phyloP scores from a whole-genome alignment of 1,139 yeast genomes.

The Candida anutae region DNA sequence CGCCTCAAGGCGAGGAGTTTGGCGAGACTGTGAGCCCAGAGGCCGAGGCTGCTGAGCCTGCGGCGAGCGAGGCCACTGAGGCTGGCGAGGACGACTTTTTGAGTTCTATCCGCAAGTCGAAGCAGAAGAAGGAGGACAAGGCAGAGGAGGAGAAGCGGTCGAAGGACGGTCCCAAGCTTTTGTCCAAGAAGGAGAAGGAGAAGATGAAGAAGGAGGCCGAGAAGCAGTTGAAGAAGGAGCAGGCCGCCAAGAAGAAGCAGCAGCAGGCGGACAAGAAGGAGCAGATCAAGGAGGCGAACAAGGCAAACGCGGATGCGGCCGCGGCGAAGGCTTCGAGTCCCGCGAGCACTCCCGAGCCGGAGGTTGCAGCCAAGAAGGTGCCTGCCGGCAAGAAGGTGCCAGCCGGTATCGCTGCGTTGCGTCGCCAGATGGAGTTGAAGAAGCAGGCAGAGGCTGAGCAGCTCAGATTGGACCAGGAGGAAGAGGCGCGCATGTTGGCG shows the following conservation, averaged over 20 bases:
- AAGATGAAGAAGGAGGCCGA: conserved; percentile 96
- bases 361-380: conserved; percentile 26
- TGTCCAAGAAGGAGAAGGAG: conserved; percentile 95
- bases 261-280: conserved; percentile 54
- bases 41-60: conserved; percentile 24
- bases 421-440: conserved; percentile 78
- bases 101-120: conserved; percentile 72
- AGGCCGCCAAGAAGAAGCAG: conserved; percentile 76
- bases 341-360: conserved; percentile 9
- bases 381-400: conserved; percentile 63
- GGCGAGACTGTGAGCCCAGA: conserved; percentile 26
- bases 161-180: conserved; percentile 60
- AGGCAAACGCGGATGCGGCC: conserved; percentile 46
- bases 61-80: conserved; percentile 28
- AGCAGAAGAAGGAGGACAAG: conserved; percentile 60
- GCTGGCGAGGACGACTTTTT: conserved; percentile 61
- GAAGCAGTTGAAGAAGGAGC: conserved; percentile 87
- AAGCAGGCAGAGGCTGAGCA: conserved; percentile 77
- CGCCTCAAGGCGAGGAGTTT: conserved; percentile 50
- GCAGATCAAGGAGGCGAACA: conserved; percentile 58
- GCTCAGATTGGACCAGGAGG: conserved; percentile 58
- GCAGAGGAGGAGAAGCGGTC: conserved; percentile 42
- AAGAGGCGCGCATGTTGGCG: conserved; percentile 54
- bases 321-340: conserved; percentile 18
- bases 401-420: conserved; percentile 75